Base-by-base conservation (phyloP, 768 basidiomycete species). In the Suillus paluster region DNA sequence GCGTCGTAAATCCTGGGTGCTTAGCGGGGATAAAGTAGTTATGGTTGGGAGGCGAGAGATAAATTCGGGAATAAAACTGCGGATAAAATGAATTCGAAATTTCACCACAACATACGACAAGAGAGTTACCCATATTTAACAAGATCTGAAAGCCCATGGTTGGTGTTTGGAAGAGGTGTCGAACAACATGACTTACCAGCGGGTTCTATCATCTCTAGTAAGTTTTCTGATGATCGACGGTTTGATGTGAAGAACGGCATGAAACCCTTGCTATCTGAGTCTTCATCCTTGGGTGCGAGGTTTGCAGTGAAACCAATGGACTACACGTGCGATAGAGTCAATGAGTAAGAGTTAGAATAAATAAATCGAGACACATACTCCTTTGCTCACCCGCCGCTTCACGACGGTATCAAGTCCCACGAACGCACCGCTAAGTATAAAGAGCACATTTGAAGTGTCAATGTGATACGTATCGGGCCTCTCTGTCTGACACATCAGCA, bases 351-450 rank as follows among this genome's bases (percentile, higher is more conserved):
- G 33, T 39, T 34, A 33, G 57, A 33, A 17, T 11, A 34, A 12
- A 49, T 11, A 54, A 34, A 33, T 27, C 41, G 12, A 21, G 53
- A 27, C 30, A 81, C 91, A 66, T 72, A 95, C 95, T 7, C 94
- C 94, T 78, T 94, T 95, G 12, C 89, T 86, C 12, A 94, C 81
- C 42, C 95, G 83, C 58, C 88, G 81, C 71, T 88, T 89, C 64
- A 99, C 86, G 27, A 98, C 77, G 56, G 81, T 85, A 46, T 97
- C 95, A 54, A 98, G 77, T 1, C 96, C 96, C 11, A 97, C 95
- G 71, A 97, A 97, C 2, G 97, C 97, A 2, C 97, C 97, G 55
- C 94, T 95, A 12, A 97, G 73, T 63, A 99, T 91, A 75, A 99
- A 99, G n/a, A 99, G 79, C 27, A 98, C 86, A 68, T 98, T 95